Percentiles rank a stretch among this genome's conserved stretches.
These are phyloP conservation scores for Gossypium davidsonii DNA, from an alignment of 441 rosid species.

Conservation along the genomic window DNA sequence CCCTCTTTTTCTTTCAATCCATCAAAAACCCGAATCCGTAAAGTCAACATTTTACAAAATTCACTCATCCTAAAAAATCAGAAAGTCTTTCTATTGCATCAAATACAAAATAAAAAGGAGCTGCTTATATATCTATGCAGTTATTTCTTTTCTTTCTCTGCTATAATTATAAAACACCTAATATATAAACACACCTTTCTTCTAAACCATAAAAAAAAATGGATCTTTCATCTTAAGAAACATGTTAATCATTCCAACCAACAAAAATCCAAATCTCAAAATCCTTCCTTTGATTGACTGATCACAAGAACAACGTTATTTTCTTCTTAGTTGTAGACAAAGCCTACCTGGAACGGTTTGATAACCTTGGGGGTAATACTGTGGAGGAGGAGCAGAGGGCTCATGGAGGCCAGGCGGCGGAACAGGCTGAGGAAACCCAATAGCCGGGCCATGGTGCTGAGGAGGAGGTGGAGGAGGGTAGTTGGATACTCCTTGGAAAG, in stretches of 20 bases:
- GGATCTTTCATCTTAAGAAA: not conserved
- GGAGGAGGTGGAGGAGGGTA: conserved; percentile 58
- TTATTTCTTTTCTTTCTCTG: not conserved
- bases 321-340: not conserved
- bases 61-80: not conserved
- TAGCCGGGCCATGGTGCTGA: conserved; percentile 34
- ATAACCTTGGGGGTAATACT: conserved; percentile 53
- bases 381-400: conserved; percentile 32
- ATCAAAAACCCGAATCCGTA: not conserved
- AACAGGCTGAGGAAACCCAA: conserved; percentile 82
- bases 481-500: conserved; percentile 91
- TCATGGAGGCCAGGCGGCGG: conserved; percentile 59
- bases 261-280: not conserved
- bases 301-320: not conserved
- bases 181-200: not conserved
- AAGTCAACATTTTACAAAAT: not conserved
- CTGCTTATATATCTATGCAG: not conserved
- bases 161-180: not conserved
- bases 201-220: not conserved
- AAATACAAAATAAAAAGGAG: not conserved
- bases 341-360: conserved; percentile 67
- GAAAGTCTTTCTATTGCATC: not conserved
- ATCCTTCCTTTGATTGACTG: not conserved
- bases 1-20: not conserved
- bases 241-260: not conserved